Base-by-base conservation (phyloP, 2,329 filamentous ascomycete species). In the Epichloe uncinata region DNA sequence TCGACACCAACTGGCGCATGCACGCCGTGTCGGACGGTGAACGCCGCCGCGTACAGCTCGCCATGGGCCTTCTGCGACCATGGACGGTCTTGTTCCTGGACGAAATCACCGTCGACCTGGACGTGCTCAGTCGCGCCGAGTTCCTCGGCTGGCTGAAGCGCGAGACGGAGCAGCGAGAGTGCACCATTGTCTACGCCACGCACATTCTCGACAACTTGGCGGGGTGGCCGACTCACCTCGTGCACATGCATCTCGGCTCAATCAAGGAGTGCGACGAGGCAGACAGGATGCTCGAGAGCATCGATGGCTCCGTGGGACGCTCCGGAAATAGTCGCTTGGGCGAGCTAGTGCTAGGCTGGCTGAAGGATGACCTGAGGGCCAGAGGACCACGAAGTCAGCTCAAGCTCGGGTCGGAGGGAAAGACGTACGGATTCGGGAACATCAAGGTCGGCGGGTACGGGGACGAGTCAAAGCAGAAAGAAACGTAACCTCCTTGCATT, bases 191-290 rank as follows among this genome's bases (percentile, higher is more conserved):
- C 33, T 98, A 98, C 65, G 93, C 93, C 7, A 98, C 93, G 13
- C 93, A 98, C 67, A 96, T 98, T 55, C 70, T 98, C 57, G 93
- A 98, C 64, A 96, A 97, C 65, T 72, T 98, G 47, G 89, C 89
- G 0, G 82, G 84, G 18, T 98, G 93, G 93, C 93, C 93, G 6
- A 95, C 87, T 1, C 90, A 98, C 68, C 73, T 98, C 37, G 90
- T 95, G 46, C 91, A 97, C 65, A 96, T 98, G 91, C 84, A 89
- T 63, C 66, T 95, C 44, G 93, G 93, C 30, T 80, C 76, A 54
- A 84, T 96, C 54, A 90, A 87, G 73, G 86, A 94, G 66, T 94
- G 84, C 82, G 91, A 89, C 1, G 70, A 72, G 35, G 80, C 91
- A 42, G 81, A 83, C 49, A 70, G 73, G 35, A 90, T 93, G 69